phyloP scores from a whole-genome alignment of 495 filamentous ascomycete species.

The Tirmania nivea region DNA sequence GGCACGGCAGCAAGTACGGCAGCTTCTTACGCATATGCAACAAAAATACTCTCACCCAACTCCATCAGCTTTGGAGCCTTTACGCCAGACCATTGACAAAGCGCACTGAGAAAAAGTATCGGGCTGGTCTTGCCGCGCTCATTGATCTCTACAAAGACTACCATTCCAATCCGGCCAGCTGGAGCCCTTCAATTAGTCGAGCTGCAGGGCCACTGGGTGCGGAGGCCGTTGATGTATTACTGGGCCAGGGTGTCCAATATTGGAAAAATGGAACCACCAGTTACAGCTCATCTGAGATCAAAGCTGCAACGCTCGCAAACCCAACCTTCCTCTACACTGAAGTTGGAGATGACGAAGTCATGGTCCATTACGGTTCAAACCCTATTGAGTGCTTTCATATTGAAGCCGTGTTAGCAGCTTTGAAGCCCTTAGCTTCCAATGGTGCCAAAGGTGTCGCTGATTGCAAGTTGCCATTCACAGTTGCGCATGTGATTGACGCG shows the following conservation, averaged over 20 bases:
- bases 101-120: slow-evolving; percentile 2
- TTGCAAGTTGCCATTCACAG: background rate
- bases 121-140: slow-evolving; percentile 1
- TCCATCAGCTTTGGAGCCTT: slow-evolving; percentile 8
- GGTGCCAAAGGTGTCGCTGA: too few relatives aligned
- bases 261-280: slow-evolving; percentile 12
- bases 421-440: background rate
- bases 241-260: slow-evolving; percentile 1
- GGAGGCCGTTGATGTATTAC: background rate
- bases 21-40: slow-evolving; percentile 18
- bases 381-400: slow-evolving; percentile 27
- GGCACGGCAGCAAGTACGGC: slow-evolving; percentile 17
- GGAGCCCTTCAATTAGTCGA: background rate
- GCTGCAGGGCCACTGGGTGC: slow-evolving; percentile 10
- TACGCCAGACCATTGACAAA: slow-evolving; percentile 6
- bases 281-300: slow-evolving; percentile 2
- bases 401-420: slow-evolving; percentile 3
- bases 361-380: slow-evolving; percentile 25
- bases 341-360: slow-evolving; percentile 2
- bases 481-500: background rate
- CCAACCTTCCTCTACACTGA: slow-evolving; percentile 18
- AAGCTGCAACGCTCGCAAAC: slow-evolving; percentile 17
- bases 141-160: background rate
- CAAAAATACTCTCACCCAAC: slow-evolving; percentile 12
- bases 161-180: background rate